Evolutionary conservation across 2,329 filamentous ascomycete species (phyloP), one percentile per base, ranked within the genome.

Genomic region (Nothomitra cinnamomea): DNA sequence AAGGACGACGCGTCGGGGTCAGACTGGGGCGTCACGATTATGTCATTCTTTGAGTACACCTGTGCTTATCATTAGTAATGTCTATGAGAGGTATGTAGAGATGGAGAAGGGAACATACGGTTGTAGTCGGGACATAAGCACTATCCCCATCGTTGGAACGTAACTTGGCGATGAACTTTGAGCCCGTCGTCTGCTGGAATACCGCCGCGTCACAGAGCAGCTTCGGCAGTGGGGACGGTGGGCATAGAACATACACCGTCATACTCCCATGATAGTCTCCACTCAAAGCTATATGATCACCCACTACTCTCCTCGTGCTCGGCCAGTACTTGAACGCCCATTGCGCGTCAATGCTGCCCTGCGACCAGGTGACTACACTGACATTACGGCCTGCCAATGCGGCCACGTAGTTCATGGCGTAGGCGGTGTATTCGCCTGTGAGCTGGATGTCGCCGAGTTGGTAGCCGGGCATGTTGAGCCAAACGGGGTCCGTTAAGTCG

Each of bases 261-360:
- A 67, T 50, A 0, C 72, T 74, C 43, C 74, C 74, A 53, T 70
- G 68, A 58, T 76, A 79, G 58, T 78, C 75, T 1, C 75, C 68
- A 7, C 69, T 72, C 47, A 78, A 66, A 45, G 72, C 68, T 41
- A 80, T 66, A 60, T 76, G 71, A 60, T 79, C 71, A n/a, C 66
- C 66, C 1, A 73, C 67, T 0, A 65, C 62, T 1, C 56, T 57
- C 3, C 70, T 68, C 1, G 71, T 74, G 1, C 70, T 73, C 0
- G 74, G 74, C 72, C 73, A 79, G 65, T 76, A 78, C 57, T 77
- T 78, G 57, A 76, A 65, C 0, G 72, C 74, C 77, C 76, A 79
- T 60, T 80, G 77, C 0, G 71, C 65, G 55, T 74, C 65, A 1
- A 79, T 62, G 51, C 70, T 72, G n/a, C 76, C 76, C 62, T 79